Conservation (phyloP, 176 grass and related monocot species). For the Ensete glaucum region DNA sequence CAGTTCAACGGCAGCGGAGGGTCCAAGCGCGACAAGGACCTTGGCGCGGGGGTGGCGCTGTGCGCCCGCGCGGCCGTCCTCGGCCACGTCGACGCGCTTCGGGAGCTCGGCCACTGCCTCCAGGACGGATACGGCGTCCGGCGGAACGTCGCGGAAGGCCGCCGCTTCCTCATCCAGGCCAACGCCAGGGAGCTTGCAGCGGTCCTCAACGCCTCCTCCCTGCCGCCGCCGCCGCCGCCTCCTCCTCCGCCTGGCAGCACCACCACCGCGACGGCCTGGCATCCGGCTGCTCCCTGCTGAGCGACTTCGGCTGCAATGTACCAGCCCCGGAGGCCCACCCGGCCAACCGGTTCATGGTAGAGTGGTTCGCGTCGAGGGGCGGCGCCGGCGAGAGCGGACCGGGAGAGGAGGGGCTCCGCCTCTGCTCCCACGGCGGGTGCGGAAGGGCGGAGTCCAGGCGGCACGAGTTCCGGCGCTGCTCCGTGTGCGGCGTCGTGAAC, state of each 20-base stretch:
- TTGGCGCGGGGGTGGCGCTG: conserved; percentile 32
- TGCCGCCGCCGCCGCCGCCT: no score
- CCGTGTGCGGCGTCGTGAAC: no score
- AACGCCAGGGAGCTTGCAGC: conserved; percentile 22
- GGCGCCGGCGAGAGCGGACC: no score
- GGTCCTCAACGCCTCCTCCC: background rate
- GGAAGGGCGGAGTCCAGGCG: conserved; percentile 41
- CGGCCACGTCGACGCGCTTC: conserved; percentile 26
- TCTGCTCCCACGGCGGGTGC: conserved; percentile 43
- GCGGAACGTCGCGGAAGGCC: conserved; percentile 5
- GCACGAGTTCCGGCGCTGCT: conserved; percentile 39
- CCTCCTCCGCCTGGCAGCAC: no score
- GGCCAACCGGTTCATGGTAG: conserved; percentile 47
- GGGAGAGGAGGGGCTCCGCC: background rate
- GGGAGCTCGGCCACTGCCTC: no score
- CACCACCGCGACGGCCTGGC: background rate
- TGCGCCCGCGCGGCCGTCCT: conserved; percentile 15
- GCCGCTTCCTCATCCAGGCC: conserved; percentile 42
- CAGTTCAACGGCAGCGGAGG: no score
- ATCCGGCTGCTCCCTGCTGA: conserved; percentile 5
- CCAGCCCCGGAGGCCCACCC: background rate
- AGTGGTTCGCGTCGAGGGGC: background rate
- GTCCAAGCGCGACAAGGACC: conserved; percentile 16
- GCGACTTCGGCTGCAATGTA: conserved; percentile 14
- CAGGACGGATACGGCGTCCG: no score